Evolutionary conservation across 2,329 filamentous ascomycete genomes (phyloP).

Genomic region (Fusarium lyarnte): DNA sequence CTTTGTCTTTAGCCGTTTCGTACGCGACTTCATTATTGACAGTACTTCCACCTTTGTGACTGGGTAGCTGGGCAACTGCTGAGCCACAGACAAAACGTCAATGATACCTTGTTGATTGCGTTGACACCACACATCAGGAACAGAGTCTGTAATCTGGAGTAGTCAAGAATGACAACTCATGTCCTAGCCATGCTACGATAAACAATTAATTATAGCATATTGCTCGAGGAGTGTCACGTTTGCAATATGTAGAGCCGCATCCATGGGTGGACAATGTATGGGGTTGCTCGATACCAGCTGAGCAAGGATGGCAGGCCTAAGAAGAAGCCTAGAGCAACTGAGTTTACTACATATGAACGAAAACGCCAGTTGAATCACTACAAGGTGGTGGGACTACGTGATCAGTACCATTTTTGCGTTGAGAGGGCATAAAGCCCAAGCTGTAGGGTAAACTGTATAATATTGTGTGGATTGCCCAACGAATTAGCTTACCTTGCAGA

Average conservation of each 20-base stretch:
- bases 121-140: background rate
- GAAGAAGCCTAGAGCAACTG: background rate
- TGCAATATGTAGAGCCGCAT: background rate
- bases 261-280: background rate
- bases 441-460: conserved; percentile 4
- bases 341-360: background rate
- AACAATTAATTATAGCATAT: background rate
- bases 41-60: background rate
- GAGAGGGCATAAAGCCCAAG: background rate
- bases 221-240: background rate
- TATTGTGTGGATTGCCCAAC: background rate
- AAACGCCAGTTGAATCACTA: background rate
- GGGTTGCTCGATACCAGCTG: background rate
- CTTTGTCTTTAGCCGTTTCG: background rate
- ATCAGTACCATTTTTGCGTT: background rate
- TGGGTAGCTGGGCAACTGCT: conserved; percentile 17
- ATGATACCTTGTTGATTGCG: conserved; percentile 24
- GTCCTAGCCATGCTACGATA: background rate
- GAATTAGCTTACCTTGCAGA: background rate
- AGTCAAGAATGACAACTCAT: background rate
- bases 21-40: conserved; percentile 13
- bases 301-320: background rate
- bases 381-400: background rate
- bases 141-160: background rate
- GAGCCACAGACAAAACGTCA: conserved; percentile 40